Base-by-base conservation (phyloP, 352 stramenopile genomes). In the Pythium brassicae region DNA sequence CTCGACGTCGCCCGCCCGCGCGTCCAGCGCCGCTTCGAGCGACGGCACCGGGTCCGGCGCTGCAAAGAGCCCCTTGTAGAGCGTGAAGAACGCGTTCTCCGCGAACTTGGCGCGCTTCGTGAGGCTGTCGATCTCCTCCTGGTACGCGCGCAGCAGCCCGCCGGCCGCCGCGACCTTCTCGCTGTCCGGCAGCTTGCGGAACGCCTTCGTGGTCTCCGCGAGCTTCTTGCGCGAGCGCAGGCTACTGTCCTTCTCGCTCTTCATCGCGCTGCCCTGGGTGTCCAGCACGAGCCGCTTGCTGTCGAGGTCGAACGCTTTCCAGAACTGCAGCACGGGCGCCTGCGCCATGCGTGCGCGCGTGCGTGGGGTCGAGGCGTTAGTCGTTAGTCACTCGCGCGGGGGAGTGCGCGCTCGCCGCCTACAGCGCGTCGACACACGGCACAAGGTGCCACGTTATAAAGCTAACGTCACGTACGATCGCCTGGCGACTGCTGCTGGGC, bases 51-150 rank as follows among this genome's bases (percentile, higher is more conserved):
- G 91, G 66, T 97, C 92, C 0, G 76, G 75, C 15, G 89, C 76
- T 37, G 93, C 88, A 54, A 89, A 92, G 2, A 98, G 63, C 7
- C 75, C 76, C 43, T 96, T 87, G 62, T 96, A 93, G 17, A 98
- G 52, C 48, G 78, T 68, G 49, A 91, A 89, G 71, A 97, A 97
- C 19, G 82, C 73, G 55, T 81, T 91, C 66, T 98, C 94, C 11
- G 86, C 82, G 44, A 83, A 86, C 67, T 98, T 98, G 65, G 90
- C 95, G 43, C 92, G 82, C 35, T 86, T 72, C 3, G 92, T 98
- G 27, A 98, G 70, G 43, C 87, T 83, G 71, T 97, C 89, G 50
- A 97, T 96, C 60, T 97, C 88, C 57, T 97, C 85, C 63, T 97
- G 89, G 61, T 97, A 97, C 37, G 83, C 77, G 17, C 90, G 92